Conservation (phyloP, 768 basidiomycete species). For the Tulasnella sp. region DNA sequence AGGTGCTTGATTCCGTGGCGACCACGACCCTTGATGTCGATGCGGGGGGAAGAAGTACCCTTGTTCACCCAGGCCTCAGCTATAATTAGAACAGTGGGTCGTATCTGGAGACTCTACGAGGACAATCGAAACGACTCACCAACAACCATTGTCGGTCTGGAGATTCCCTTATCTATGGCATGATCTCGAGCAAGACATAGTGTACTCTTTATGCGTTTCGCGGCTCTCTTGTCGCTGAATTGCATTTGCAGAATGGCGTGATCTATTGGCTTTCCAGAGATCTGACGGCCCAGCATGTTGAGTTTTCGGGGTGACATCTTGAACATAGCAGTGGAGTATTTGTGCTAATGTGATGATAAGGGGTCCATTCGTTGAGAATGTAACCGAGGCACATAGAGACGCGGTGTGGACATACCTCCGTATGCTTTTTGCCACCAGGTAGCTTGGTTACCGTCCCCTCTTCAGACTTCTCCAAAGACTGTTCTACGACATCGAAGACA, state of each 20-base stretch:
- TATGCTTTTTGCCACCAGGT: not conserved
- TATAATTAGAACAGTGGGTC: constrained; percentile 24
- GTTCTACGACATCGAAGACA: constrained; percentile 11
- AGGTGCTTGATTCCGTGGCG: constrained; percentile 65
- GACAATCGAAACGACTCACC: constrained; percentile 38
- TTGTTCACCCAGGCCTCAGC: constrained; percentile 94
- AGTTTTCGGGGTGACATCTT: constrained; percentile 84
- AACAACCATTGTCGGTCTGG: constrained; percentile 60
- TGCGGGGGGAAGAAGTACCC: constrained; percentile 47
- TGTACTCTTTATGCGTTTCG: constrained; percentile 76
- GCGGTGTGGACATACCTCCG: not conserved
- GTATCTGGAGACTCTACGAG: not conserved
- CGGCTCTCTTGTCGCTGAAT: constrained; percentile 87
- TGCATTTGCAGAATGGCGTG: constrained; percentile 94
- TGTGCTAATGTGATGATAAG: constrained; percentile 43
- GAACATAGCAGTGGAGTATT: constrained; percentile 84
- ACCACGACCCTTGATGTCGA: constrained; percentile 77
- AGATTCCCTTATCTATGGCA: constrained; percentile 68
- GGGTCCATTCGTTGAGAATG: too few relatives aligned
- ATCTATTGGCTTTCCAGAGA: constrained; percentile 85
- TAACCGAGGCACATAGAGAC: too few relatives aligned
- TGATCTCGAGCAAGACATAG: constrained; percentile 77
- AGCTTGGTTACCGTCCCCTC: not conserved
- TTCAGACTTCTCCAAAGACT: not conserved
- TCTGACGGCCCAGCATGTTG: constrained; percentile 72